phyloP scores from a whole-genome alignment of 2,329 filamentous ascomycete genomes.

The Apiospora marii region DNA sequence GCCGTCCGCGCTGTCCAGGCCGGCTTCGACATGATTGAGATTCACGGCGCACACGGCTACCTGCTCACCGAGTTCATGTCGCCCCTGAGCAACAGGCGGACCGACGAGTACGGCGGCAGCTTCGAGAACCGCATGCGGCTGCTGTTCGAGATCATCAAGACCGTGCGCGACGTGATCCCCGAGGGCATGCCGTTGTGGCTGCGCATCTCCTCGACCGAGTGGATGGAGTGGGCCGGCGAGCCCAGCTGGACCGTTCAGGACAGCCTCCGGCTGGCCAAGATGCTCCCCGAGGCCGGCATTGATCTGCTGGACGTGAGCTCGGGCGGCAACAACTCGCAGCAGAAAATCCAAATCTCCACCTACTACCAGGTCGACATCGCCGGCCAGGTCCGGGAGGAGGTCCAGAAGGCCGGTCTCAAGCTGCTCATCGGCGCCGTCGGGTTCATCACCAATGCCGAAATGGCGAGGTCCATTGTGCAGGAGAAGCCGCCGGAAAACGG shows the following conservation, averaged over 20 bases:
- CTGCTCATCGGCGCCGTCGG: slow-evolving; percentile 80
- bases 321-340: slow-evolving; percentile 71
- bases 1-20: slow-evolving; percentile 28
- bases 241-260: slow-evolving; percentile 75
- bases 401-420: slow-evolving; percentile 56
- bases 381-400: slow-evolving; percentile 71
- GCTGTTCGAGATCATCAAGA: slow-evolving; percentile 71
- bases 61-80: slow-evolving; percentile 75
- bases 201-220: slow-evolving; percentile 73
- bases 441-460: slow-evolving; percentile 71
- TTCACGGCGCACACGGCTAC: slow-evolving; percentile 84
- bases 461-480: slow-evolving; percentile 68
- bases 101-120: slow-evolving; percentile 71
- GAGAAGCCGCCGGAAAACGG: slow-evolving; percentile 50
- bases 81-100: slow-evolving; percentile 74
- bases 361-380: slow-evolving; percentile 81
- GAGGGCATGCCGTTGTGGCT: slow-evolving; percentile 71
- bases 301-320: slow-evolving; percentile 86
- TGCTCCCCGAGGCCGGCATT: slow-evolving; percentile 76
- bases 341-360: slow-evolving; percentile 67
- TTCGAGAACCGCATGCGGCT: slow-evolving; percentile 78
- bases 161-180: slow-evolving; percentile 67
- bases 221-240: slow-evolving; percentile 68
- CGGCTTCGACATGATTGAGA: slow-evolving; percentile 57
- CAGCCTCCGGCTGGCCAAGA: slow-evolving; percentile 70